Percentiles rank a stretch among this genome's conserved stretches.
phyloP scores from a whole-genome alignment of 768 basidiomycete species.

The Terana coerulea region DNA sequence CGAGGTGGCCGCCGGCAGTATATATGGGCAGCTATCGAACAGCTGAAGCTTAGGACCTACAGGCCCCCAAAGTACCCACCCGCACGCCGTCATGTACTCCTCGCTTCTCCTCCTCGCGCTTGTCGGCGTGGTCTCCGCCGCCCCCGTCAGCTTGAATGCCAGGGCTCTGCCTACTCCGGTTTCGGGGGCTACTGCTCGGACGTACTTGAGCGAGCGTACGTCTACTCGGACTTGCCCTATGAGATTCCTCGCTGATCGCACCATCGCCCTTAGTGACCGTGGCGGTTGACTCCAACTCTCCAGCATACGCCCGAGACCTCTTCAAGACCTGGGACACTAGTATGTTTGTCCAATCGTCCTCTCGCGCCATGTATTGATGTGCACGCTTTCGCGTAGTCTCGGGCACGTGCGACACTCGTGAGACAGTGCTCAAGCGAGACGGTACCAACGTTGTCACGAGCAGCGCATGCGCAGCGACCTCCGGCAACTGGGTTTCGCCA shows the following conservation, averaged over 20 bases:
- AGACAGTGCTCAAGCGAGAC: constrained; percentile 35
- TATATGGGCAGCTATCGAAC: too few relatives aligned
- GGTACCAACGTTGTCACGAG: constrained; percentile 37
- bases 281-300: constrained; percentile 38
- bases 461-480: constrained; percentile 39
- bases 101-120: constrained; percentile 2
- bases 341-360: constrained; percentile 22
- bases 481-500: constrained; percentile 48
- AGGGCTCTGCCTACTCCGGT: constrained; percentile 21
- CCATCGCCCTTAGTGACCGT: constrained; percentile 28
- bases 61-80: too few relatives aligned
- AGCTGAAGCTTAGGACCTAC: background rate
- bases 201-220: constrained; percentile 22
- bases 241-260: background rate
- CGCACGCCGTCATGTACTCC: background rate
- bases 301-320: constrained; percentile 35
- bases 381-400: constrained; percentile 32
- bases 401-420: constrained; percentile 48
- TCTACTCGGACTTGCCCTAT: background rate
- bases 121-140: constrained; percentile 1
- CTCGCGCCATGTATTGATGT: background rate
- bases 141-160: constrained; percentile 1
- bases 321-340: constrained; percentile 50
- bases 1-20: background rate
- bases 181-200: constrained; percentile 18